Percentiles rank a stretch among this genome's conserved stretches.
These are phyloP conservation scores for Acacia confusa DNA, from an alignment of 306 rosid species.

Conservation along the genomic window DNA sequence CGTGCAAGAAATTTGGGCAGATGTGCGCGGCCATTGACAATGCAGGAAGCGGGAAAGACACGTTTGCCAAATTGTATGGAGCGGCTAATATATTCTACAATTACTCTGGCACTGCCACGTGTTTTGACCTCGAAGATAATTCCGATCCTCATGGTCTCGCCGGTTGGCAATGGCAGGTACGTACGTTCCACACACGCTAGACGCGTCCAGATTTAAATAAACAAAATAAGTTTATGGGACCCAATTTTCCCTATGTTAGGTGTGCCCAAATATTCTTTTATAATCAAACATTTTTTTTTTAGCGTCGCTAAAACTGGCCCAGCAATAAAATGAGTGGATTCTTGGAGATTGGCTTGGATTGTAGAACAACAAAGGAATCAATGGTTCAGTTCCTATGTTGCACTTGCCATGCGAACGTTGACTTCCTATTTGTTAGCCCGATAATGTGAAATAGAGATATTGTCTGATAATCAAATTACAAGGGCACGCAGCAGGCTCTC, in stretches of 20 bases:
- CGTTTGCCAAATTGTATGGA: slow-evolving; percentile 56
- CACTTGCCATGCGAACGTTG: too few relatives aligned
- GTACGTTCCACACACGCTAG: background rate
- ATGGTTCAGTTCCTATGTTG: background rate
- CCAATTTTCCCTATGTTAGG: background rate
- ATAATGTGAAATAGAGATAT: too few relatives aligned
- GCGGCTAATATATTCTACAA: slow-evolving; percentile 77
- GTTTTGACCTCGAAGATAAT: slow-evolving; percentile 56
- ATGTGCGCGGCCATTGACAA: slow-evolving; percentile 80
- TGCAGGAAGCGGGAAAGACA: slow-evolving; percentile 41
- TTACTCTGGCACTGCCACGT: slow-evolving; percentile 48
- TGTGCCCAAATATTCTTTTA: background rate
- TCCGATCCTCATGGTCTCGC: slow-evolving; percentile 86
- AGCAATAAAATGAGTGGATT: background rate
- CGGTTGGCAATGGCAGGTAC: slow-evolving; percentile 88
- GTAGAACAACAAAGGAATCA: background rate
- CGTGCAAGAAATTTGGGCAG: slow-evolving; percentile 33
- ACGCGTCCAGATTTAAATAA: too few relatives aligned
- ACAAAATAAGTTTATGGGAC: too few relatives aligned
- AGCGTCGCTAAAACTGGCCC: background rate
- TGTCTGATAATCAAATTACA: too few relatives aligned
- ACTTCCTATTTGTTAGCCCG: background rate
- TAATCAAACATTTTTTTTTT: background rate
- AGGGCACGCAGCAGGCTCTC: too few relatives aligned
- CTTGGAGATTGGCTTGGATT: background rate